phyloP scores from a whole-genome alignment of 2,329 filamentous ascomycete genomes.

The Beauveria bassiana region DNA sequence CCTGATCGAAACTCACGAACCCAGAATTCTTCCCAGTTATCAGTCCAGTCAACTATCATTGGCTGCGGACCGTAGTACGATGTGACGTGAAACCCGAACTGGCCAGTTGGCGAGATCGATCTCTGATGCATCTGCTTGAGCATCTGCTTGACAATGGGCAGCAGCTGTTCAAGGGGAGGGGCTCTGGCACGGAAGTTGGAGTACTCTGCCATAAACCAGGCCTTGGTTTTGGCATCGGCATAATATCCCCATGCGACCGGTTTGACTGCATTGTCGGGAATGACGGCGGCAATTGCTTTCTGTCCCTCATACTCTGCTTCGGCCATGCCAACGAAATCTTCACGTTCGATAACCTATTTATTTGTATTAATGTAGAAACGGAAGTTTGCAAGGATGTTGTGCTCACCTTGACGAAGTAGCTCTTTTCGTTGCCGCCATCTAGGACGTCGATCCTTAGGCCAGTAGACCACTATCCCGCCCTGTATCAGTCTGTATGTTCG shows the following conservation, averaged over 20 bases:
- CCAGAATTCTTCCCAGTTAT: conserved; percentile 16
- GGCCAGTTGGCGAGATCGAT: conserved; percentile 21
- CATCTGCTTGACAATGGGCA: conserved; percentile 15
- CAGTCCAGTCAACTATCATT: conserved; percentile 15
- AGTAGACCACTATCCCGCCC: background rate
- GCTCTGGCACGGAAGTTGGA: conserved; percentile 17
- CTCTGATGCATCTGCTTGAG: conserved; percentile 15
- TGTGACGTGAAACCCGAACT: conserved; percentile 29
- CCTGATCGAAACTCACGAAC: conserved; percentile 19
- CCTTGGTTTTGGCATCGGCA: conserved; percentile 7
- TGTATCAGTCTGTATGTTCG: background rate
- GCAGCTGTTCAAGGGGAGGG: conserved; percentile 16
- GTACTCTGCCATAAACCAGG: conserved; percentile 14
- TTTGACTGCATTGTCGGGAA: conserved; percentile 16
- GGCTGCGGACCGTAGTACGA: conserved; percentile 21
- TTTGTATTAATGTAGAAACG: background rate
- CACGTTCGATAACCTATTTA: conserved; percentile 14
- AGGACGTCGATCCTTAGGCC: conserved; percentile 12
- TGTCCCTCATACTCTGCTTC: conserved; percentile 18
- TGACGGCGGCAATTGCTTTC: conserved; percentile 14
- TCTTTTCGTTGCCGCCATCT: background rate
- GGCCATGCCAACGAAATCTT: conserved; percentile 16
- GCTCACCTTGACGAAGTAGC: conserved; percentile 15
- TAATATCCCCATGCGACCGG: conserved; percentile 18
- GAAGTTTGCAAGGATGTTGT: background rate